Conservation (phyloP, 306 rosid species). For the Adenanthera pavonina region DNA sequence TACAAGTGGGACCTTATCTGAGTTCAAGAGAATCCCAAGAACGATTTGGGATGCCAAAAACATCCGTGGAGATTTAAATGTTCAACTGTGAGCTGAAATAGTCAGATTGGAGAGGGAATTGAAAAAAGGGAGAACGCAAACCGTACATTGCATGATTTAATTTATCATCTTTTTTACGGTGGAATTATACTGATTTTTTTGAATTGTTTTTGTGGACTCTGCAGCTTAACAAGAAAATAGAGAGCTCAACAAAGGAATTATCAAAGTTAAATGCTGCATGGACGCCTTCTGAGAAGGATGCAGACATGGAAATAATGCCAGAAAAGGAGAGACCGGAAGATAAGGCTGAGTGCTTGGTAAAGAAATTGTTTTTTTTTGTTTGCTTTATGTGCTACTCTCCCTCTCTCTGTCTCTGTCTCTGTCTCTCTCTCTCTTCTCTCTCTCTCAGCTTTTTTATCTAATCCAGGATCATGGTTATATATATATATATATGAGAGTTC, state of each 20-base stretch:
- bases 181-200: constrained; percentile 22
- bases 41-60: constrained; percentile 42
- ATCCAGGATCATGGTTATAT: not conserved
- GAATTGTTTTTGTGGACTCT: constrained; percentile 29
- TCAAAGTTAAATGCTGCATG: constrained; percentile 64
- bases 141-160: constrained; percentile 64
- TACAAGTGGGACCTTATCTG: constrained; percentile 73
- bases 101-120: constrained; percentile 58
- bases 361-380: constrained; percentile 11
- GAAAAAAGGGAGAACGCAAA: constrained; percentile 56
- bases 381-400: constrained; percentile 5
- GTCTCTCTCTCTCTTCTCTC: not conserved
- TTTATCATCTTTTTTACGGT: constrained; percentile 36
- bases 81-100: constrained; percentile 69
- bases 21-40: constrained; percentile 57
- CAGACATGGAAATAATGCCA: constrained; percentile 76
- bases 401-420: no score
- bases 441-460: not conserved
- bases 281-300: constrained; percentile 58
- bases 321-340: constrained; percentile 74
- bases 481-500: not conserved
- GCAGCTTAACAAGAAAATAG: constrained; percentile 75
- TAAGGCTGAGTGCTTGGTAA: constrained; percentile 80
- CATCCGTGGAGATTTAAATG: constrained; percentile 40
- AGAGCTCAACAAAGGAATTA: constrained; percentile 61